Evolutionary conservation across 192 early-diverging fungal genomes (phyloP).

Genomic region (Rhizophagus sp.): DNA sequence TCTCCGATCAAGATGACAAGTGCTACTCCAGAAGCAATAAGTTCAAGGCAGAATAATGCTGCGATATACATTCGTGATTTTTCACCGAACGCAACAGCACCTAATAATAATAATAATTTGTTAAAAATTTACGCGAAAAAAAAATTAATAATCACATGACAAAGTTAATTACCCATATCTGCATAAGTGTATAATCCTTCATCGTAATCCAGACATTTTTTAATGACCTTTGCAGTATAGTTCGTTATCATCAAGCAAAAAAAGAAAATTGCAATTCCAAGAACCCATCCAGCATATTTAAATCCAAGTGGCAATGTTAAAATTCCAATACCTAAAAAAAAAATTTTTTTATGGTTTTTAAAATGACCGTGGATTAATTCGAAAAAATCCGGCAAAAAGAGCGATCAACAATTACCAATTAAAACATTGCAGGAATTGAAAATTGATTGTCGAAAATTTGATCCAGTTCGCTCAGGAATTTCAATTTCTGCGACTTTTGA

Average conservation of each 20-base stretch:
- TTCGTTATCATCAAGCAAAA: constrained; percentile 46
- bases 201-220: constrained; percentile 46
- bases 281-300: constrained; percentile 58
- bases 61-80: constrained; percentile 34
- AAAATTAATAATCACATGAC: not conserved
- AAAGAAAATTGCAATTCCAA: constrained; percentile 52
- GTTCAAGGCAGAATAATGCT: constrained; percentile 39
- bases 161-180: constrained; percentile 37
- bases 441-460: constrained; percentile 46
- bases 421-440: constrained; percentile 65
- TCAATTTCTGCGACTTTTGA: not conserved
- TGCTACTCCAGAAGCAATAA: constrained; percentile 43
- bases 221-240: constrained; percentile 63
- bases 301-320: constrained; percentile 63
- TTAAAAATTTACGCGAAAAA: not conserved
- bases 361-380: not conserved
- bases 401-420: constrained; percentile 35
- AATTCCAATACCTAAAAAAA: constrained; percentile 56
- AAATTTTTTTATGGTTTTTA: not conserved
- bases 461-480: constrained; percentile 23
- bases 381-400: not conserved
- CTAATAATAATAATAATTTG: constrained; percentile 31
- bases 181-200: constrained; percentile 41
- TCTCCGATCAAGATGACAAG: constrained; percentile 43
- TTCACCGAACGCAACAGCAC: constrained; percentile 43